Evolutionary conservation across 306 rosid species (phyloP), one percentile per base, ranked within the genome.

Genomic region (Cicer chorassanicum): DNA sequence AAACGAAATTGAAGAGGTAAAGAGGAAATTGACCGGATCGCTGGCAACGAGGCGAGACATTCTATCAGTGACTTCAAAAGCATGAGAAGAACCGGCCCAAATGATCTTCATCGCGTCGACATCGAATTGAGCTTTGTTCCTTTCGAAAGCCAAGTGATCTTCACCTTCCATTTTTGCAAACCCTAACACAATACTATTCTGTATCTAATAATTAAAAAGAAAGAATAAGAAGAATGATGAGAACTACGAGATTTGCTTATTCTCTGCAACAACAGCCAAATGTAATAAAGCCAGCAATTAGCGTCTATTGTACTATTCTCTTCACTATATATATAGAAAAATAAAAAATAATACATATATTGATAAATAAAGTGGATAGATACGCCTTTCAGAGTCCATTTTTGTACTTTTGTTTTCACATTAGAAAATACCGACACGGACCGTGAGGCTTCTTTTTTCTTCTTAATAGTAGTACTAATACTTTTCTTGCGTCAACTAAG

Each of bases 41-140:
- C 88, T 81, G 57, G 99, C 96, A 59, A 92, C 98, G 15, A 92
- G 87, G 60, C 91, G 93, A 84, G 96, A 43, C 75, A 95, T 95
- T 65, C 93, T 80, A 54, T 95, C 99, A 68, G 96, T 85, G 34
- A 95, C 78, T 61, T 92, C 79, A 19, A 86, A 66, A 16, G 80
- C 85, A 16, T 92, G 88, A 76, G 76, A 89, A 70, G 96, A 92
- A 70, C 97, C 96, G 0, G 92, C 93, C 99, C 98, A 95, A 42
- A 90, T 87, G 83, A 95, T 72, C 89, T 92, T 95, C 96, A 95
- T 90, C 61, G 86, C 93, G 2, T 90, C 92, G 12, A 92, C 97
- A 76, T 92, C 93, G 73, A 95, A 95, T 71, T 78, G 85, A 6
- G 97, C 73, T 70, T 62, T 91, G 91, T 77, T 89, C 79, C 98